Percentiles rank a stretch among this genome's conserved stretches.
These are phyloP conservation scores for Bretziella fagacearum DNA, from an alignment of 2,329 filamentous ascomycete genomes.

Conservation along the genomic window DNA sequence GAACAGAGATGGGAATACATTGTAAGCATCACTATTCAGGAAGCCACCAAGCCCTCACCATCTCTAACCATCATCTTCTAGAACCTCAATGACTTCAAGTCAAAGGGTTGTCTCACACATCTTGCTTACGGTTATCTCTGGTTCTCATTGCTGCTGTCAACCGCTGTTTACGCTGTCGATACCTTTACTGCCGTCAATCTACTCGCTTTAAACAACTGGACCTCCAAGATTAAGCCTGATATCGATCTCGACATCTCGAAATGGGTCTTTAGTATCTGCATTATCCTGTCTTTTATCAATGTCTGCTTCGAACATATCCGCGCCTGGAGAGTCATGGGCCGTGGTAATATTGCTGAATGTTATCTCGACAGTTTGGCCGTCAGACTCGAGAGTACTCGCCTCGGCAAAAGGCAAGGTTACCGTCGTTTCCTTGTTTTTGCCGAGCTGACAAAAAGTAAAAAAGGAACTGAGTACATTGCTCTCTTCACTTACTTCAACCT, in stretches of 20 bases:
- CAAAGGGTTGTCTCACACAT: conserved; percentile 55
- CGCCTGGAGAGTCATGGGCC: conserved; percentile 62
- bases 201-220: conserved; percentile 77
- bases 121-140: conserved; percentile 77
- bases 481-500: conserved; percentile 78
- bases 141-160: conserved; percentile 59
- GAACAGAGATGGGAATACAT: conserved; percentile 96
- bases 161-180: conserved; percentile 77
- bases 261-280: conserved; percentile 90
- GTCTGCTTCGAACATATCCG: conserved; percentile 64
- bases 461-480: conserved; percentile 77
- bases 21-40: conserved; percentile 30
- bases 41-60: neutral
- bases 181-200: conserved; percentile 88
- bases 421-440: conserved; percentile 84
- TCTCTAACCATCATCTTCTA: neutral
- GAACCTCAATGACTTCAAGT: conserved; percentile 60
- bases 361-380: conserved; percentile 81
- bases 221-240: conserved; percentile 60
- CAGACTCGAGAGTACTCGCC: conserved; percentile 65
- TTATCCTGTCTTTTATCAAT: conserved; percentile 77
- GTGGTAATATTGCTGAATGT: conserved; percentile 75
- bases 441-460: conserved; percentile 77
- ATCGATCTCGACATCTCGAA: conserved; percentile 66
- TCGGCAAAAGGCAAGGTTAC: conserved; percentile 55